Base-by-base conservation (phyloP, 306 rosid genomes). In the Dryas octopetala region DNA sequence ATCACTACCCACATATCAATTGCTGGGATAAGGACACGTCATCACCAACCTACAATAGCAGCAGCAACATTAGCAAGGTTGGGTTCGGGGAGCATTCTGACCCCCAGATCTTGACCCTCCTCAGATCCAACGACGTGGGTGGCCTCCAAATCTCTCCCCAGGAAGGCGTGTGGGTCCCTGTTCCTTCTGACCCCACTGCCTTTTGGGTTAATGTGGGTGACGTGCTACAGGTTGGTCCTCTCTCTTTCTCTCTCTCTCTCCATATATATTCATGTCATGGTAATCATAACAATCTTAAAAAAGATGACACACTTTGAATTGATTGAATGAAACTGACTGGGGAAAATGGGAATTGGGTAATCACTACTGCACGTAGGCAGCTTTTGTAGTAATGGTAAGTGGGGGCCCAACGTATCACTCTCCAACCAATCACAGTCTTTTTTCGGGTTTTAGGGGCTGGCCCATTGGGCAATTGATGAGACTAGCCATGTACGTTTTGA, bases 1-100 rank as follows among this genome's bases (percentile, higher is more conserved):
- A 93, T 83, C 89, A 89, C 98, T 93, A 93, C 74, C 94, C 94
- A 0, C 89, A 58, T 19, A 1, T 32, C 38, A 32, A 32, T 2
- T 32, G 2, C 3, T 32, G 38, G 23, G 73, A 70, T 54, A 68
- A 32, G 17, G 81, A 83, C 76, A 73, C 58, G 74, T 75, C 90
- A 14, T 70, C 81, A 4, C 59, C 81, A 47, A 48, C 32, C 74
- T 63, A 23, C 48, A 16, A 44, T 49, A 5, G 5, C 44, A 68
- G 12, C 67, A 14, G 10, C 38, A 62, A 52, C 32, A 14, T 9
- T 66, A 5, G 9, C 68, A 81, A 63, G 47, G 79, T 90, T 58
- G 97, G 92, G 1, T 85, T 92, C 61, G 97, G 96, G 9, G 97
- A 83, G 84, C 98, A 93, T 81, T 83, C 92, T 75, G 98, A 93